phyloP scores from a whole-genome alignment of 108 stramenopile species.

The Nannochloropsis gaditana region DNA sequence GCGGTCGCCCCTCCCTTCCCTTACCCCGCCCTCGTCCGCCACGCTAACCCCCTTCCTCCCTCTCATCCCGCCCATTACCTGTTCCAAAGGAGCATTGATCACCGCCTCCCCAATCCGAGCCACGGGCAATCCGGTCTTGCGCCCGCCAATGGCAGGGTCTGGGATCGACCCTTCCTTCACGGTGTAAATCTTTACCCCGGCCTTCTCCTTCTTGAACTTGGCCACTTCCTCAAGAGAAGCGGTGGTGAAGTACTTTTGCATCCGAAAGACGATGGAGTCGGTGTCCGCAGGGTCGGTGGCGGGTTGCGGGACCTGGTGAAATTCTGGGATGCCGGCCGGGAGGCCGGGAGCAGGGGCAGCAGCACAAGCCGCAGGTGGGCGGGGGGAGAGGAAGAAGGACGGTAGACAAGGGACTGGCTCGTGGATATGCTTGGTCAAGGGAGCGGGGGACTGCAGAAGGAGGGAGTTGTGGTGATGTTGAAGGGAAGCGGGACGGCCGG shows the following conservation, averaged over 20 bases:
- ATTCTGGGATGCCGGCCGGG: background rate
- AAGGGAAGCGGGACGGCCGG: background rate
- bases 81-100: background rate
- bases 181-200: background rate
- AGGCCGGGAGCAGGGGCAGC: background rate
- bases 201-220: constrained; percentile 18
- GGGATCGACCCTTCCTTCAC: constrained; percentile 17
- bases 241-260: background rate
- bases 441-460: background rate
- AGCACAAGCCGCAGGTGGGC: background rate
- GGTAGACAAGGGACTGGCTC: background rate
- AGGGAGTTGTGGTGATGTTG: background rate
- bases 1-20: too few relatives aligned
- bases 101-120: background rate
- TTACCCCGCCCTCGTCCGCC: too few relatives aligned
- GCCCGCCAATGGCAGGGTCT: background rate
- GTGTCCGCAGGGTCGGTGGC: background rate
- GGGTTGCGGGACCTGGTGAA: background rate
- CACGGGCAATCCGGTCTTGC: constrained; percentile 1
- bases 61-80: background rate
- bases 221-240: background rate
- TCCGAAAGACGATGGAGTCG: background rate
- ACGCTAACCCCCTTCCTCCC: background rate
- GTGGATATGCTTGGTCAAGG: background rate
- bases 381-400: background rate